phyloP scores from a whole-genome alignment of 2,329 filamentous ascomycete species.

The Laburnicola sp. region DNA sequence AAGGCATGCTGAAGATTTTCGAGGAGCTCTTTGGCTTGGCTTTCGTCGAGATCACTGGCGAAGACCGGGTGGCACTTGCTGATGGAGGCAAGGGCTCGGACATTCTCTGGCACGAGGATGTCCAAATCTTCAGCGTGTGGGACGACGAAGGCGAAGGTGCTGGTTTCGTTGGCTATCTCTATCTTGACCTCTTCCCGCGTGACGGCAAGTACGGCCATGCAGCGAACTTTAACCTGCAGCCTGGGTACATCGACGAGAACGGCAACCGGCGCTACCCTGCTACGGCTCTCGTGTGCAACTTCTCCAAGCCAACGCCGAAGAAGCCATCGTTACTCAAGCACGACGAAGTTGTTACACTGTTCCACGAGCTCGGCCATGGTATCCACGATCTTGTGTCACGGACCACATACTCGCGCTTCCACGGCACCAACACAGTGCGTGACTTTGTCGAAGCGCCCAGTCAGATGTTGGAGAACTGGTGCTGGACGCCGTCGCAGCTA shows the following conservation, averaged over 20 bases:
- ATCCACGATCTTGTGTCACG: constrained; percentile 56
- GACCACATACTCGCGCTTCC: constrained; percentile 56
- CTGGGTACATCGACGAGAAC: constrained; percentile 67
- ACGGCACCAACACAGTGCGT: constrained; percentile 55
- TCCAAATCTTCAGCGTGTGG: constrained; percentile 83
- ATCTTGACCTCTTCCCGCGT: constrained; percentile 78
- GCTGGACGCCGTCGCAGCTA: constrained; percentile 56
- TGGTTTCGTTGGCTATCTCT: constrained; percentile 78
- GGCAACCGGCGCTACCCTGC: constrained; percentile 74
- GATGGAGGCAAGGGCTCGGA: constrained; percentile 70
- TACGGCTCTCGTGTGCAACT: constrained; percentile 82
- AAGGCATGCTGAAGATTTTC: constrained; percentile 80
- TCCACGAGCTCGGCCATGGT: constrained; percentile 65
- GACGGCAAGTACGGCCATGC: constrained; percentile 84
- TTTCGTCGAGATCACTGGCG: constrained; percentile 71
- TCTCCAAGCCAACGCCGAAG: constrained; percentile 74
- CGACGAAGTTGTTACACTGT: constrained; percentile 79
- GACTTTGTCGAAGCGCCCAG: constrained; percentile 57
- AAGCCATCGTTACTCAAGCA: constrained; percentile 82
- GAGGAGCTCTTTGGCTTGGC: constrained; percentile 79
- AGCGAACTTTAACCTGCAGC: constrained; percentile 81
- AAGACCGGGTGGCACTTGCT: constrained; percentile 67
- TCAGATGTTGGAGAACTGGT: constrained; percentile 61
- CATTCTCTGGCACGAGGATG: constrained; percentile 80
- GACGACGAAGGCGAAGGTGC: constrained; percentile 71